Evolutionary conservation across 441 rosid species (phyloP).

Genomic region (Eruca vesicaria): DNA sequence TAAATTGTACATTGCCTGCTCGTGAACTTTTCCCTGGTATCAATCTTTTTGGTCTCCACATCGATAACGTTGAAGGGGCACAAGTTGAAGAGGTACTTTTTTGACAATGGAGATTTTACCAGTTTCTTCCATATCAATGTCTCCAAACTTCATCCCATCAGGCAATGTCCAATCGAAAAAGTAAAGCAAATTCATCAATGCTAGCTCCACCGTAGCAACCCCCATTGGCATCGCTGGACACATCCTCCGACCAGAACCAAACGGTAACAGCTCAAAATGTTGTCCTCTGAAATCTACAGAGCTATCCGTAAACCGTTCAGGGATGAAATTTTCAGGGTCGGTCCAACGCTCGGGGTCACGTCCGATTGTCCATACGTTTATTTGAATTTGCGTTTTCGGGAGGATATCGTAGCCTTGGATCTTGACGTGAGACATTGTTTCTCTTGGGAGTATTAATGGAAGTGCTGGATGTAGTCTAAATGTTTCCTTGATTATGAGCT

Average conservation of each 20-base stretch:
- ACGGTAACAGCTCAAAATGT: too few relatives aligned
- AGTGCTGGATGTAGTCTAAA: constrained; percentile 53
- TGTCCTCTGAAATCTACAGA: constrained; percentile 47
- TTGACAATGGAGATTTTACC: background rate
- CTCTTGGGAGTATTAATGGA: too few relatives aligned
- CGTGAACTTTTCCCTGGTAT: too few relatives aligned
- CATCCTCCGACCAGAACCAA: too few relatives aligned
- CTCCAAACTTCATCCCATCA: background rate
- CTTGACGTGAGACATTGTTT: too few relatives aligned
- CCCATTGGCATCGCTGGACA: too few relatives aligned
- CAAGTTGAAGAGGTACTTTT: background rate
- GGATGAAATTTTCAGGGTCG: too few relatives aligned
- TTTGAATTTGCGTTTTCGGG: constrained; percentile 39
- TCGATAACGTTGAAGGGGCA: background rate
- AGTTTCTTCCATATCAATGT: background rate
- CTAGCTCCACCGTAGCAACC: background rate
- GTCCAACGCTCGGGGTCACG: too few relatives aligned
- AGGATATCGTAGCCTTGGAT: constrained; percentile 39
- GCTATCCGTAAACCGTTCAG: constrained; percentile 38
- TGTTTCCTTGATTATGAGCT: constrained; percentile 50
- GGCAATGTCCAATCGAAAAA: background rate
- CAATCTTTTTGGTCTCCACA: too few relatives aligned
- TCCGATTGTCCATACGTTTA: too few relatives aligned
- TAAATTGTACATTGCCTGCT: too few relatives aligned
- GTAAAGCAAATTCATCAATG: background rate